Base-by-base conservation (phyloP, 2,329 filamentous ascomycete genomes). In the Eutypa lata region DNA sequence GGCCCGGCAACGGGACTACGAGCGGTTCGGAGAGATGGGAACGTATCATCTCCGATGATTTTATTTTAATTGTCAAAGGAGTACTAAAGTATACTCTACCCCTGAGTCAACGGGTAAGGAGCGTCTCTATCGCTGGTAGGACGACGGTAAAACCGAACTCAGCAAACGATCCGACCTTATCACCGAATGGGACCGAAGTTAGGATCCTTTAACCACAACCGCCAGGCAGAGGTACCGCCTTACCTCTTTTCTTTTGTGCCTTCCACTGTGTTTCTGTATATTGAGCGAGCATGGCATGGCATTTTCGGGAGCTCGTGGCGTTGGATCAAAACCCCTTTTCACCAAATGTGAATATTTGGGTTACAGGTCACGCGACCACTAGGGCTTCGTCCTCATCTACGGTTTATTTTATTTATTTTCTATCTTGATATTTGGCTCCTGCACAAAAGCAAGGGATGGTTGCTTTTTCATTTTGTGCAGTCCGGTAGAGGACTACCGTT, bases 1-100 rank as follows among this genome's bases (percentile, higher is more conserved):
- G 88, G 51, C 94, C 94, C 0, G 92, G 93, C 3, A 99, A 97
- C 70, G 86, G 86, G 62, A 97, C 94, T 0, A 86, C 91, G 43
- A 89, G 89, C 40, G 94, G 93, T 8, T 87, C 87, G 2, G 85
- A 89, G 65, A 84, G 92, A 13, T 99, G 94, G 94, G 91, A 96
- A 68, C 83, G 86, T 54, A 92, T 97, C 46, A 78, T 97, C 48
- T 84, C 95, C 59, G 89, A 97, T 69, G 90, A 93, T 44, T 99
- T 97, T 62, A 91, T 97, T 61, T 80, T 99, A 47, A 93, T 97
- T 55, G 83, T 99, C 42, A 87, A 94, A 62, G 94, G 94, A 21
- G 89, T 94, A 14, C 78, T 99, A 61, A 91, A 92, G 66, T 99
- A 99, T 65, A 82, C 76, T 28, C 73, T 87, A 33, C 84, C 84